phyloP scores from a whole-genome alignment of 2,329 filamentous ascomycete species.

The Gaeumannomyces sp. region DNA sequence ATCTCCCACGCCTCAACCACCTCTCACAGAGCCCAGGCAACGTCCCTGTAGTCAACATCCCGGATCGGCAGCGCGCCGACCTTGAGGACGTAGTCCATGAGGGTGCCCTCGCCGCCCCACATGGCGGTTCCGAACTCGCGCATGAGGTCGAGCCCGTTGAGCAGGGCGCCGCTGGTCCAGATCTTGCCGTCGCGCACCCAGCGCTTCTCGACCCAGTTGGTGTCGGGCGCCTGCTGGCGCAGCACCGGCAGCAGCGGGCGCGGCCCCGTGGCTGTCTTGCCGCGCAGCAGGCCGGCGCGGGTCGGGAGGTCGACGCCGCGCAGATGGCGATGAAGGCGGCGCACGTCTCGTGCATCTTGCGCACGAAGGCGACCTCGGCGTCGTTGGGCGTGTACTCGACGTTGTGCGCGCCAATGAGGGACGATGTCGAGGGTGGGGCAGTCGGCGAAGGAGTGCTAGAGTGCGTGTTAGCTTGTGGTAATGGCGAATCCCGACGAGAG shows the following conservation, averaged over 20 bases:
- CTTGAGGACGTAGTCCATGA: constrained; percentile 18
- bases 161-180: constrained; percentile 28
- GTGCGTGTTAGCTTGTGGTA: no score
- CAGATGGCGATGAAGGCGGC: constrained; percentile 34
- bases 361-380: constrained; percentile 29
- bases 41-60: constrained; percentile 29
- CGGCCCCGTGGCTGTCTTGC: constrained; percentile 32
- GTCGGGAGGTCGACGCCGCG: constrained; percentile 26
- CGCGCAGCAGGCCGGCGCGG: constrained; percentile 29
- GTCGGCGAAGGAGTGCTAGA: constrained; percentile 27
- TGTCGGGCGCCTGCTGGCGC: constrained; percentile 21
- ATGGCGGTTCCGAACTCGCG: constrained; percentile 22
- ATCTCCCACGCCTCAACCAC: neutral
- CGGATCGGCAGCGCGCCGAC: constrained; percentile 22
- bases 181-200: constrained; percentile 30
- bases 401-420: constrained; percentile 32
- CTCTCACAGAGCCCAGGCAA: neutral
- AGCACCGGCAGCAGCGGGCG: constrained; percentile 22
- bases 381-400: constrained; percentile 23
- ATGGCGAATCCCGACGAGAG: no score
- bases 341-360: constrained; percentile 27
- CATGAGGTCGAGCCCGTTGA: constrained; percentile 31
- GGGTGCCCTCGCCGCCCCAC: constrained; percentile 21
- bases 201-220: constrained; percentile 32
- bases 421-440: constrained; percentile 35